Percentiles rank a stretch among this genome's conserved stretches.
Conservation (phyloP, 495 filamentous ascomycete genomes). For the Trichoderma asperelloides region DNA sequence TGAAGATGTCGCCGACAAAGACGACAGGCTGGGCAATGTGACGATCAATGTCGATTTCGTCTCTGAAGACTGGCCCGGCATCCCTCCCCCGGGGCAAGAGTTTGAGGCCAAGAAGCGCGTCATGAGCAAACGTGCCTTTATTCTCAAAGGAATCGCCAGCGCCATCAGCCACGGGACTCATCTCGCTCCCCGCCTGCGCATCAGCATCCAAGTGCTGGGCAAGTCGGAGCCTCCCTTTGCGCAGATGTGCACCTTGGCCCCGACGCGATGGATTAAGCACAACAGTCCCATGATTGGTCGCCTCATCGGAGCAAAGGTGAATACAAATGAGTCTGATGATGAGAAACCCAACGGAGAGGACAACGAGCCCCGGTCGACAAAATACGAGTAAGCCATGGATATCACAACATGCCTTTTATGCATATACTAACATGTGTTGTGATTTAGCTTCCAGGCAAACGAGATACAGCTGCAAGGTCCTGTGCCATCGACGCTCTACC, state of each 20-base stretch:
- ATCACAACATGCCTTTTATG: neutral
- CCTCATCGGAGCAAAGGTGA: constrained; percentile 62
- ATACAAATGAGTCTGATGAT: constrained; percentile 31
- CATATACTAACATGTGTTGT: neutral
- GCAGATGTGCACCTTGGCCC: constrained; percentile 68
- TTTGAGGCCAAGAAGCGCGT: constrained; percentile 74
- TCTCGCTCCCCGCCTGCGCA: constrained; percentile 42
- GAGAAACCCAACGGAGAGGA: constrained; percentile 20
- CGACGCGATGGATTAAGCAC: constrained; percentile 72
- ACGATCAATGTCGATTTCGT: constrained; percentile 53
- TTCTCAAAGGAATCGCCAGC: constrained; percentile 51
- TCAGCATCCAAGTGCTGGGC: constrained; percentile 70
- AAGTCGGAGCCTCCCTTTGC: constrained; percentile 65
- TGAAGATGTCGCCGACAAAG: constrained; percentile 78
- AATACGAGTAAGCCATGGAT: constrained; percentile 57
- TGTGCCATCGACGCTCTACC: constrained; percentile 68
- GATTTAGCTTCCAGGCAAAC: constrained; percentile 77
- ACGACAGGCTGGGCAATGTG: constrained; percentile 80
- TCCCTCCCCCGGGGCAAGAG: constrained; percentile 44
- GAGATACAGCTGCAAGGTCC: constrained; percentile 83
- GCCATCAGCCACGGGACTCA: constrained; percentile 48
- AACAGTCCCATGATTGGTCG: constrained; percentile 84
- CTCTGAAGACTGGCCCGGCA: constrained; percentile 56
- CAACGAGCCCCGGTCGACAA: constrained; percentile 40
- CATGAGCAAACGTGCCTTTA: constrained; percentile 77